Conservation (phyloP, 1,284 basidiomycete species). For the Sanguinoderma infundibulare region DNA sequence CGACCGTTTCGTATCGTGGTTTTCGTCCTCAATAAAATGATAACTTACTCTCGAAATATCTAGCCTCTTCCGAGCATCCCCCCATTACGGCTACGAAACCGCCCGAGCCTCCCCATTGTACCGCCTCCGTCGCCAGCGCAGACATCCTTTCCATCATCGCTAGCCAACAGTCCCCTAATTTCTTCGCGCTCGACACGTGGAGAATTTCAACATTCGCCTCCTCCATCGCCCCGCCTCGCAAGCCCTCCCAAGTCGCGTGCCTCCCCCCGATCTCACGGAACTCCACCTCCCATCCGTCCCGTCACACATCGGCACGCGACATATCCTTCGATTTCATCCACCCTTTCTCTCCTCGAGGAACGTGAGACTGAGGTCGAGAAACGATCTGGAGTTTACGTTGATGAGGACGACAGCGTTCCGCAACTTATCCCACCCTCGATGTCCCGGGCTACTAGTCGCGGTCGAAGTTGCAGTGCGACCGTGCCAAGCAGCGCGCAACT, state of each 20-base stretch:
- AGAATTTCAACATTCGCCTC: slow-evolving; percentile 19
- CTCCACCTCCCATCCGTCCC: slow-evolving; percentile 10
- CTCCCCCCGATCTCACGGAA: slow-evolving; percentile 14
- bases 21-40: not conserved
- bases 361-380: slow-evolving; percentile 32
- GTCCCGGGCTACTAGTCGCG: slow-evolving; percentile 10
- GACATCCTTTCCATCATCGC: slow-evolving; percentile 8
- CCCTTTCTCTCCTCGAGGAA: slow-evolving; percentile 35
- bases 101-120: slow-evolving; percentile 21
- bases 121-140: slow-evolving; percentile 21
- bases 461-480: slow-evolving; percentile 23
- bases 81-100: slow-evolving; percentile 15
- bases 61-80: slow-evolving; percentile 24
- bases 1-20: not conserved
- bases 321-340: slow-evolving; percentile 38
- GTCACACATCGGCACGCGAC: slow-evolving; percentile 29
- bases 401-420: slow-evolving; percentile 14
- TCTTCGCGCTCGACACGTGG: slow-evolving; percentile 8
- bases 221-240: slow-evolving; percentile 21
- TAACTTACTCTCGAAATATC: not conserved
- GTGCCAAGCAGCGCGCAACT: slow-evolving; percentile 10
- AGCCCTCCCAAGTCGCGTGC: slow-evolving; percentile 21
- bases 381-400: slow-evolving; percentile 32
- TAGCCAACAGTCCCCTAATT: slow-evolving; percentile 6
- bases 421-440: not conserved